Evolutionary conservation across 2,329 filamentous ascomycete genomes (phyloP).

Genomic region (Sclerotinia sclerotiorum): DNA sequence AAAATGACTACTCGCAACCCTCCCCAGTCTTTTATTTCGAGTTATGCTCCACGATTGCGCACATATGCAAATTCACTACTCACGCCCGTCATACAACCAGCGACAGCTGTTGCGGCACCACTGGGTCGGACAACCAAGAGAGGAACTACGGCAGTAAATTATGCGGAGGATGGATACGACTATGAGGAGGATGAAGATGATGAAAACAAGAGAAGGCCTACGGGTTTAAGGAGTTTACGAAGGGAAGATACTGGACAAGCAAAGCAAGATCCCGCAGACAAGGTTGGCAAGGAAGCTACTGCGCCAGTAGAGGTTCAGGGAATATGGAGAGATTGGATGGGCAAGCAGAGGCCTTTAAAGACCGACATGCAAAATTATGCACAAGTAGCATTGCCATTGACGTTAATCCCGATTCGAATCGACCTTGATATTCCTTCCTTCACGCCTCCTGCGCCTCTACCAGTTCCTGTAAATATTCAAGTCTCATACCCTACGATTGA

Average conservation of each 20-base stretch:
- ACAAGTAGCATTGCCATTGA: constrained; percentile 77
- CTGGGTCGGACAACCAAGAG: constrained; percentile 88
- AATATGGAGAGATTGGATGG: constrained; percentile 95
- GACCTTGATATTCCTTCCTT: constrained; percentile 88
- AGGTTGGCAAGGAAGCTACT: constrained; percentile 78
- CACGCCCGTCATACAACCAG: constrained; percentile 75
- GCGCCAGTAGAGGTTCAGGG: constrained; percentile 81
- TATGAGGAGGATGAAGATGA: constrained; percentile 76
- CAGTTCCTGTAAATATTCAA: constrained; percentile 58
- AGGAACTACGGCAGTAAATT: constrained; percentile 95
- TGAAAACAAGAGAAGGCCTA: constrained; percentile 68
- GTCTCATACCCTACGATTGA: constrained; percentile 57
- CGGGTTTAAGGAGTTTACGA: constrained; percentile 78
- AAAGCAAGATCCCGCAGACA: constrained; percentile 66
- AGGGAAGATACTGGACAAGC: constrained; percentile 69
- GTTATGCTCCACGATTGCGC: constrained; percentile 86
- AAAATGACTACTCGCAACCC: constrained; percentile 43
- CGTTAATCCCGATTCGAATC: constrained; percentile 92
- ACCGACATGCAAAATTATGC: constrained; percentile 61
- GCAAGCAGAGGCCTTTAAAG: constrained; percentile 60
- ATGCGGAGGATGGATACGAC: constrained; percentile 93
- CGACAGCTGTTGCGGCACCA: constrained; percentile 62
- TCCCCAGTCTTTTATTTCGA: constrained; percentile 86
- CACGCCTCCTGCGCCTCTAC: constrained; percentile 63
- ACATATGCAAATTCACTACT: constrained; percentile 90